These are phyloP conservation scores for Alloteropsis angusta DNA, from an alignment of 202 grass and related monocot genomes.

Conservation along the genomic window DNA sequence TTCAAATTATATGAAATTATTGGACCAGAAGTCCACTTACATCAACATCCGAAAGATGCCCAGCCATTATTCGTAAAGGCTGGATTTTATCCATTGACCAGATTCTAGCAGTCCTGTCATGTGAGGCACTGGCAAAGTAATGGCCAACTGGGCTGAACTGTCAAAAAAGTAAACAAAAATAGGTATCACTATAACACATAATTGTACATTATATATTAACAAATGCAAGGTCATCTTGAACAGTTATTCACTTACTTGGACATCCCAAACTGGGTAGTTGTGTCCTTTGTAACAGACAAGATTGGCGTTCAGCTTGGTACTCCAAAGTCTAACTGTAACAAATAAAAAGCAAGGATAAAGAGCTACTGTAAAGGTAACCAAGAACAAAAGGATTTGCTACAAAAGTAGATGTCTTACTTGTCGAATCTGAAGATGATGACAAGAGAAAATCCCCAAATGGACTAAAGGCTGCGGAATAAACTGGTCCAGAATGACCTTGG, in stretches of 20 bases:
- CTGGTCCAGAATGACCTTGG: slow-evolving; percentile 87
- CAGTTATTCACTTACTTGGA: slow-evolving; percentile 50
- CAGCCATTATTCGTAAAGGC: slow-evolving; percentile 87
- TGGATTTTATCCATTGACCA: slow-evolving; percentile 97
- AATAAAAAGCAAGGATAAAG: slow-evolving; percentile 9
- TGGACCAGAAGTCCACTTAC: slow-evolving; percentile 36
- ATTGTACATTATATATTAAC: background rate
- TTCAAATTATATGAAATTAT: background rate
- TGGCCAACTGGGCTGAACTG: slow-evolving; percentile 93
- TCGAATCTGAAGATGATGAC: slow-evolving; percentile 89
- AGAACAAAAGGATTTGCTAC: background rate
- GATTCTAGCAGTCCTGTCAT: slow-evolving; percentile 92
- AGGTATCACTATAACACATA: background rate
- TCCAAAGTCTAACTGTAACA: slow-evolving; percentile 86
- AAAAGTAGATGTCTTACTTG: slow-evolving; percentile 45
- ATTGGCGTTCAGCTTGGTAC: slow-evolving; percentile 83
- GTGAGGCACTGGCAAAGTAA: slow-evolving; percentile 95
- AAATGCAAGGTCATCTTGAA: background rate
- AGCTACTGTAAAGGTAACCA: background rate
- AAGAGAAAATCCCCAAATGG: slow-evolving; percentile 87
- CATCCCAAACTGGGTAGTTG: slow-evolving; percentile 98
- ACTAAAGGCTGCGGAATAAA: slow-evolving; percentile 82
- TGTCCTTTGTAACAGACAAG: slow-evolving; percentile 98
- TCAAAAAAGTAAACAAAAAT: background rate
- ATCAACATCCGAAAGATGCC: slow-evolving; percentile 97